Conservation (phyloP, 106 monocot species). For the Apostasia ramifera region DNA sequence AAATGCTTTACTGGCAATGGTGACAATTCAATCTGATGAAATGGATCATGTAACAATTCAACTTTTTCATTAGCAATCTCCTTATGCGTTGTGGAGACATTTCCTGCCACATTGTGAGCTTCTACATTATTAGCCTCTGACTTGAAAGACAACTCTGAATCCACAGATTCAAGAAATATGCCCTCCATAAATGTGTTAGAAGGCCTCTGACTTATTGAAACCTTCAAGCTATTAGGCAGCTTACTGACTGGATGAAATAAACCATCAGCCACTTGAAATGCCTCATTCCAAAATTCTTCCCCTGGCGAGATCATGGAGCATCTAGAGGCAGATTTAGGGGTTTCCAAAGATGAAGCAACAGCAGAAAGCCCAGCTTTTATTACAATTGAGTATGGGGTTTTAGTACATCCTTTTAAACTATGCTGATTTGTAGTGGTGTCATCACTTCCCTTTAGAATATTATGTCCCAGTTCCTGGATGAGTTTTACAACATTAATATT, state of each 20-base stretch:
- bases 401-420: conserved; percentile 51
- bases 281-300: conserved; percentile 96
- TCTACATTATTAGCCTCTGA: conserved; percentile 12
- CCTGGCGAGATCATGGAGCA: conserved; percentile 83
- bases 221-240: background rate
- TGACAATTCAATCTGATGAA: conserved; percentile 29
- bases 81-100: conserved; percentile 9
- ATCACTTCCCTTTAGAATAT: conserved; percentile 1
- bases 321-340: conserved; percentile 55
- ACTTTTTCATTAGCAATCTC: conserved; percentile 13
- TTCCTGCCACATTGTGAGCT: conserved; percentile 3
- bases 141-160: conserved; percentile 11
- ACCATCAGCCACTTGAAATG: conserved; percentile 87
- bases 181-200: conserved; percentile 18
- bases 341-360: conserved; percentile 14
- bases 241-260: conserved; percentile 28
- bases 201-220: conserved; percentile 11
- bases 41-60: conserved; percentile 1
- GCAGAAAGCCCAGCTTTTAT: conserved; percentile 12
- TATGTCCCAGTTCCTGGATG: conserved; percentile 10
- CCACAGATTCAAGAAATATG: conserved; percentile 16
- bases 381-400: conserved; percentile 29
- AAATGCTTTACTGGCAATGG: conserved; percentile 92
- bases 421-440: background rate
- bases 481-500: conserved; percentile 3